Conservation (phyloP, 805 yeast species). For the Candida ulmi region DNA sequence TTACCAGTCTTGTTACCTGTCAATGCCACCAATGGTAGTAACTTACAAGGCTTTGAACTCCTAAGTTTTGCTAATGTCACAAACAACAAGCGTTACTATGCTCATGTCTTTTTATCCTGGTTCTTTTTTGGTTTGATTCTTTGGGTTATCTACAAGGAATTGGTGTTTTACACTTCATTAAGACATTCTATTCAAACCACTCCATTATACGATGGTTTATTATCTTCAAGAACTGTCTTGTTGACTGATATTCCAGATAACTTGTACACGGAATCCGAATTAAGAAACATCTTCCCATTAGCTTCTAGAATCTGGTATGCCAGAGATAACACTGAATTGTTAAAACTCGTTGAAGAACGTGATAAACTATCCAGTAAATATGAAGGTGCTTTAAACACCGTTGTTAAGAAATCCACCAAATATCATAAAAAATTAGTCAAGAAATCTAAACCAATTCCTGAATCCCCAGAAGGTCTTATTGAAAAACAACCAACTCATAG, state of each 20-base stretch:
- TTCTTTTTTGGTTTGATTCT: conserved; percentile 59
- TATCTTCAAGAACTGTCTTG: conserved; percentile 67
- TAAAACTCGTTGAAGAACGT: conserved; percentile 56
- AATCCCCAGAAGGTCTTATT: conserved; percentile 60
- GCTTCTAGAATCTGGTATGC: conserved; percentile 56
- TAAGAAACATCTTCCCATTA: conserved; percentile 59
- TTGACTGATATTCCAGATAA: conserved; percentile 55
- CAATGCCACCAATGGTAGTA: conserved; percentile 56
- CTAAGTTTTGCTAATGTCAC: conserved; percentile 59
- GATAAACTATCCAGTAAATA: conserved; percentile 52
- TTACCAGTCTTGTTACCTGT: conserved; percentile 60
- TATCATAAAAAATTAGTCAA: conserved; percentile 49
- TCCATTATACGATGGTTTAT: conserved; percentile 63
- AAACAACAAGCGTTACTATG: conserved; percentile 60
- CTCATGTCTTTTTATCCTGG: conserved; percentile 77
- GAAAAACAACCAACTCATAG: conserved; percentile 83
- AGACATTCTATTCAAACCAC: conserved; percentile 72
- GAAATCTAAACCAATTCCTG: conserved; percentile 47
- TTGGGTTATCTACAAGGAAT: conserved; percentile 66
- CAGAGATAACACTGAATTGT: conserved; percentile 54
- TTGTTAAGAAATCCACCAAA: conserved; percentile 54
- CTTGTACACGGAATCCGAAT: conserved; percentile 39
- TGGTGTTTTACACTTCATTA: conserved; percentile 62
- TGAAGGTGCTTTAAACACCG: conserved; percentile 61
- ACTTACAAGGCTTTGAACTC: conserved; percentile 53